phyloP scores from a whole-genome alignment of 2,329 filamentous ascomycete genomes.

The Gyromitra esculenta region DNA sequence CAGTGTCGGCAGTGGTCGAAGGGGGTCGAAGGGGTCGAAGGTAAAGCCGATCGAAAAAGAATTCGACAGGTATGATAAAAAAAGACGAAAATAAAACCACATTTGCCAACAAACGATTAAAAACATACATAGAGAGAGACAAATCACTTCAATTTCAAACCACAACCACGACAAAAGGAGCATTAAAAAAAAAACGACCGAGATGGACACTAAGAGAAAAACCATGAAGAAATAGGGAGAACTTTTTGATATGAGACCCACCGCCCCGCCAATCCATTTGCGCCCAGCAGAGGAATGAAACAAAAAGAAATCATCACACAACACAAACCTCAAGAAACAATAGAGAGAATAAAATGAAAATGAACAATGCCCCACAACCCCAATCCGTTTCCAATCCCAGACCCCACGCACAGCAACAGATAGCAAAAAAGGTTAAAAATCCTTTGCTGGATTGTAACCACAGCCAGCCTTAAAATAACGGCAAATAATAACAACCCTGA shows the following conservation, averaged over 20 bases:
- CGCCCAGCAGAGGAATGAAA: slow-evolving; percentile 55
- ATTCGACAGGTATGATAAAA: slow-evolving; percentile 41
- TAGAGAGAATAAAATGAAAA: slow-evolving; percentile 42
- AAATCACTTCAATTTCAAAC: slow-evolving; percentile 48
- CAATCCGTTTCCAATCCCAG: slow-evolving; percentile 39
- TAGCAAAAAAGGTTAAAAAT: slow-evolving; percentile 39
- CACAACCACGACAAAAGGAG: slow-evolving; percentile 43
- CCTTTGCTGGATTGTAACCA: slow-evolving; percentile 16
- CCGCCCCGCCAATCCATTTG: slow-evolving; percentile 54
- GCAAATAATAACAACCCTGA: slow-evolving; percentile 39
- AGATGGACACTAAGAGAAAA: slow-evolving; percentile 50
- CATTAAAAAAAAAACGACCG: slow-evolving; percentile 51
- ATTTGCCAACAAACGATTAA: slow-evolving; percentile 54
- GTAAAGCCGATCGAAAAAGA: slow-evolving; percentile 42
- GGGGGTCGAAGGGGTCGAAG: slow-evolving; percentile 36
- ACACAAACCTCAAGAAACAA: slow-evolving; percentile 48
- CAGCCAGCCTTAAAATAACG: slow-evolving; percentile 40
- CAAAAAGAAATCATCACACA: slow-evolving; percentile 44
- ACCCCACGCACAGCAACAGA: slow-evolving; percentile 40
- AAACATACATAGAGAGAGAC: slow-evolving; percentile 51
- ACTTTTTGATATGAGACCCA: slow-evolving; percentile 53
- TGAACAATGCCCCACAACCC: slow-evolving; percentile 32
- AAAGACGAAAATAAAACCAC: slow-evolving; percentile 46
- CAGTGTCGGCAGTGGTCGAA: slow-evolving; percentile 26
- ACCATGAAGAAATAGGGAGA: slow-evolving; percentile 50